Conservation (phyloP, 306 rosid genomes). For the Casuarina glauca region DNA sequence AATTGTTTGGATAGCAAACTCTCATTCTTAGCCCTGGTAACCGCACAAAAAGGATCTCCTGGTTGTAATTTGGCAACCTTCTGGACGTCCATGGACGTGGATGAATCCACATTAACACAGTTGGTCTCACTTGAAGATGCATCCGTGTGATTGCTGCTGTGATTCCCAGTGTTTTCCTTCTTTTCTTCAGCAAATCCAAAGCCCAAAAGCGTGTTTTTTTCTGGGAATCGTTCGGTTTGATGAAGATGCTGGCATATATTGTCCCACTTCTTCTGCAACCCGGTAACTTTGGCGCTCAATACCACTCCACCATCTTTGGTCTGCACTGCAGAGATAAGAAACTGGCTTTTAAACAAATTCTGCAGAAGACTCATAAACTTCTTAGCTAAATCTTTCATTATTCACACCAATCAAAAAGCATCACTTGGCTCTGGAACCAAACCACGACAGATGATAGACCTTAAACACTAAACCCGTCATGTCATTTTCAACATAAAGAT, state of each 20-base stretch:
- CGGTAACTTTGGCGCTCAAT: slow-evolving; percentile 51
- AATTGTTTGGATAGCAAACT: slow-evolving; percentile 44
- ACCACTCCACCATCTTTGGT: slow-evolving; percentile 70
- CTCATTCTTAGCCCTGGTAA: slow-evolving; percentile 39
- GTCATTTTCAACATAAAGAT: background rate
- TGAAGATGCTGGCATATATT: slow-evolving; percentile 37
- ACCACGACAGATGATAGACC: background rate
- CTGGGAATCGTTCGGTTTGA: slow-evolving; percentile 35
- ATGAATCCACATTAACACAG: slow-evolving; percentile 46
- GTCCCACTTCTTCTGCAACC: slow-evolving; percentile 50
- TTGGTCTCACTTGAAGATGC: slow-evolving; percentile 38
- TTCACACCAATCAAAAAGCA: background rate
- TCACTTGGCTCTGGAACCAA: background rate
- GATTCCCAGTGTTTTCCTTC: slow-evolving; percentile 37
- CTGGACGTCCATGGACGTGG: slow-evolving; percentile 41
- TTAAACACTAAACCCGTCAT: background rate
- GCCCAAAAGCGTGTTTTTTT: slow-evolving; percentile 49
- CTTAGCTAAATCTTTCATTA: slow-evolving; percentile 12
- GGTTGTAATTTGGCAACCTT: slow-evolving; percentile 38
- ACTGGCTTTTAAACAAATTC: slow-evolving; percentile 64
- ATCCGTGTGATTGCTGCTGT: slow-evolving; percentile 31
- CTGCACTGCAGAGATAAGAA: slow-evolving; percentile 90
- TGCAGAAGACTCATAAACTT: slow-evolving; percentile 32
- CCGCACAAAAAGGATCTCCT: slow-evolving; percentile 37
- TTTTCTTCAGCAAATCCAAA: slow-evolving; percentile 39